A percentile compares a stretch with the other conserved stretches of the same genome.
Evolutionary conservation across 345 rosid species (phyloP).

Genomic region (Citrus trifoliata): DNA sequence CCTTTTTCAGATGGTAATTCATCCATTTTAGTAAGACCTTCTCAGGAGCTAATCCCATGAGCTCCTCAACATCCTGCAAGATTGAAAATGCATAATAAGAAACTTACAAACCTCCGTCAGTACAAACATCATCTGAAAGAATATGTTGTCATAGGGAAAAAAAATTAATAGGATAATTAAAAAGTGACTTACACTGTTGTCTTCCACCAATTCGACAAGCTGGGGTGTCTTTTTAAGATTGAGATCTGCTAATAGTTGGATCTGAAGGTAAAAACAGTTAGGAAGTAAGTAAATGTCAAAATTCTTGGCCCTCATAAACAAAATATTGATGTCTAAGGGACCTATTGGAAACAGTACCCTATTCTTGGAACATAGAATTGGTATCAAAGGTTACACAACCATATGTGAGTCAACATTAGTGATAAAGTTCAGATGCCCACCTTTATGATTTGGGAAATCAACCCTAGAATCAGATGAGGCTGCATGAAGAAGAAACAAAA

Average conservation of each 20-base stretch:
- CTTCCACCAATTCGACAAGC: constrained; percentile 87
- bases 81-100: constrained; percentile 7
- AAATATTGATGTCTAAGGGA: background rate
- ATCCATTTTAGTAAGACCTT: constrained; percentile 84
- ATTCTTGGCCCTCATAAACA: background rate
- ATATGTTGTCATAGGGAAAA: background rate
- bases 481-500: constrained; percentile 34
- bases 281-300: background rate
- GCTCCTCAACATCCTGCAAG: constrained; percentile 84
- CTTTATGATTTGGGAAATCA: constrained; percentile 96
- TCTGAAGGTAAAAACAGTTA: constrained; percentile 38
- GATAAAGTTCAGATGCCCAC: constrained; percentile 28
- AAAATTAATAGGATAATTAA: background rate
- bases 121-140: background rate
- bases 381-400: background rate
- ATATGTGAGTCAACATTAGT: background rate
- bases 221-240: constrained; percentile 94
- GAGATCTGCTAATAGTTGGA: constrained; percentile 87
- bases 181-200: constrained; percentile 48
- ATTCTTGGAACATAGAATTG: background rate
- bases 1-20: constrained; percentile 90
- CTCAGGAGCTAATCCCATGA: constrained; percentile 86
- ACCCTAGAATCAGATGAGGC: constrained; percentile 86
- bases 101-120: background rate
- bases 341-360: background rate